Evolutionary conservation across 2,329 filamentous ascomycete genomes (phyloP), one percentile per base, ranked within the genome.

Genomic region (Arthrobotrys megalospora): DNA sequence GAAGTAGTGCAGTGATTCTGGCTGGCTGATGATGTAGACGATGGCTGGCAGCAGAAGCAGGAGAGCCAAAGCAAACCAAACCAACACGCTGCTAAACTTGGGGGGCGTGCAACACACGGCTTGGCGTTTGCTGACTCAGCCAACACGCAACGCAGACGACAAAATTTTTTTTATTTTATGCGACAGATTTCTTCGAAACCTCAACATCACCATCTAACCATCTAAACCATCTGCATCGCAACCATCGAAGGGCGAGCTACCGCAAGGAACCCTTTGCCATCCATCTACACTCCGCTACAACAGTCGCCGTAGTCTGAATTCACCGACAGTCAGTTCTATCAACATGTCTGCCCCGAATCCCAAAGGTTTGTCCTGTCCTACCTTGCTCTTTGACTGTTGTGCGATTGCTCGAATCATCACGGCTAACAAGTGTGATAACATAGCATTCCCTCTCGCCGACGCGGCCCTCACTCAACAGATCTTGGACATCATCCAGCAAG

Each of bases 401-500:
- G n/a, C n/a, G n/a, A n/a, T n/a, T 50, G 11, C 11, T 16, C 14
- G 43, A n/a, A 36, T n/a, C 14, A 16, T 8, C 41, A 50, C 16
- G 43, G 48, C 72, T 77, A 70, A 70, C 69, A 60, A 28, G 5
- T n/a, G 24, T n/a, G 6, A 19, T 28, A 21, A 36, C 28, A 47
- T 34, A 82, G 81, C 81, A 53, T 82, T 82, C 80, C 81, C 81
- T 63, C 81, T 82, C 84, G 91, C 92, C 85, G 91, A 93, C 84
- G 87, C 89, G 83, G 89, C 90, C 83, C 88, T 97, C 81, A 90
- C 92, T 72, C 91, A 94, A 87, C 91, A 94, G 85, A 90, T 97
- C 81, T 89, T 97, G 80, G 92, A 96, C 82, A 88, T 94, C 70
- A 88, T 95, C 80, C 92, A 95, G 86, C 91, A 92, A 83, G 90